Evolutionary conservation across 495 filamentous ascomycete genomes (phyloP), one percentile per base, ranked within the genome.

Genomic region (Xylaria curta): DNA sequence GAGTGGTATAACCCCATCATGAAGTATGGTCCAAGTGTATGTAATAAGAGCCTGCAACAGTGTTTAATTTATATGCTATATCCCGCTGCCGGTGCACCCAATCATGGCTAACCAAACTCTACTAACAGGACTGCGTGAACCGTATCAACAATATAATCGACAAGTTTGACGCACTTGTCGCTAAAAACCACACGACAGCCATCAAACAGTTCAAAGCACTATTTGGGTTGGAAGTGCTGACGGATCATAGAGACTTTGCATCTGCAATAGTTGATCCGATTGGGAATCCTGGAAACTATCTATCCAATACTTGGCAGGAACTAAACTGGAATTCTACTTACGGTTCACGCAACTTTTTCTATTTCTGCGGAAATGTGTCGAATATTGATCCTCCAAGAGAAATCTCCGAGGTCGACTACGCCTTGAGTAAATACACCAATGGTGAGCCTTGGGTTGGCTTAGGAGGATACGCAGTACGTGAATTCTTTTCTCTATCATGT

Each of bases 291-390:
- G 81, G 85, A 66, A 79, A 77, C 68, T 87, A 87, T 70, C 79
- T 82, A 9, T 84, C 82, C 0, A 80, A 76, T 40, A 86, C 85
- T 8, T 87, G 84, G 84, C 84, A 86, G 67, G 85, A 86, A 67
- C 70, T 87, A 21, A 85, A 82, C 63, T 86, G 84, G 84, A 76
- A 78, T 56, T 71, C 70, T 4, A 78, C 65, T 19, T 76, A 80
- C 58, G 79, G 79, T 4, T 79, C 78, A 24, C 72, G 78, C 33
- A 81, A 87, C 70, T 87, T 87, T 66, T 86, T 82, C 70, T 71
- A 83, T 58, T 87, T 87, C 76, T 86, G 84, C 69, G 76, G 76
- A 7, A 87, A 86, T 64, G 82, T 87, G 42, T 82, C 84, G 1
- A 81, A 86, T 67, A 78, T 84, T 9, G 72, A 83, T 53, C 78